phyloP scores from a whole-genome alignment of 129 eudicot species.

The Saussurea involucrata region DNA sequence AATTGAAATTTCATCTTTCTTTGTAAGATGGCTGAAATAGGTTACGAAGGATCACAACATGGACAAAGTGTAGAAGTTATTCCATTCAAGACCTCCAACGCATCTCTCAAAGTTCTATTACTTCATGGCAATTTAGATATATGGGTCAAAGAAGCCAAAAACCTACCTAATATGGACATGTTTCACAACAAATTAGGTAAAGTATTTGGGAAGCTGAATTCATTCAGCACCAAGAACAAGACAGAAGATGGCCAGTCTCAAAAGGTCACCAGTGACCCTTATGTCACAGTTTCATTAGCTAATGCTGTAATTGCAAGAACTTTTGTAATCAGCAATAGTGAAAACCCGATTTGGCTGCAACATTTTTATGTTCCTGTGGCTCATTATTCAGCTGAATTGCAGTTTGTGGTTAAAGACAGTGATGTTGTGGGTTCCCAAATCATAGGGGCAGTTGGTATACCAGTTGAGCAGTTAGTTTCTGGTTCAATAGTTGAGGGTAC shows the following conservation, averaged over 20 bases:
- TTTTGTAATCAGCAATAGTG: conserved; percentile 32
- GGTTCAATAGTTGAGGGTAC: conserved; percentile 26
- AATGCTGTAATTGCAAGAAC: conserved; percentile 42
- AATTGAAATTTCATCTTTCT: background rate
- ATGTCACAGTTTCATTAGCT: conserved; percentile 38
- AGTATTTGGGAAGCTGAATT: conserved; percentile 33
- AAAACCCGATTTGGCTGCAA: conserved; percentile 48
- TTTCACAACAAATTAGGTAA: conserved; percentile 33
- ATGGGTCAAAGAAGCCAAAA: conserved; percentile 40
- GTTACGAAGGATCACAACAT: conserved; percentile 25
- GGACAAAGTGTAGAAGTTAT: conserved; percentile 28
- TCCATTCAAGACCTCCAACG: conserved; percentile 30
- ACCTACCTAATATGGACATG: conserved; percentile 41
- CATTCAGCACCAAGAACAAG: conserved; percentile 22
- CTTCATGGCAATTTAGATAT: conserved; percentile 47
- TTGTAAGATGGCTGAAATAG: conserved; percentile 22
- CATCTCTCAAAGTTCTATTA: conserved; percentile 26
- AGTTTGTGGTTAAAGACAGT: conserved; percentile 38
- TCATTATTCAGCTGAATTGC: conserved; percentile 33
- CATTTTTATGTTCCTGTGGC: conserved; percentile 42
- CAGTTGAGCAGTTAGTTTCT: conserved; percentile 31
- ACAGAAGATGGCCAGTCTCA: conserved; percentile 27
- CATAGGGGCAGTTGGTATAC: conserved; percentile 40
- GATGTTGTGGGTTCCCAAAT: conserved; percentile 38
- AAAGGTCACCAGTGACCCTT: conserved; percentile 42